These are phyloP conservation scores for Salvia miltiorrhiza DNA, from an alignment of 257 asterid species.

Conservation along the genomic window DNA sequence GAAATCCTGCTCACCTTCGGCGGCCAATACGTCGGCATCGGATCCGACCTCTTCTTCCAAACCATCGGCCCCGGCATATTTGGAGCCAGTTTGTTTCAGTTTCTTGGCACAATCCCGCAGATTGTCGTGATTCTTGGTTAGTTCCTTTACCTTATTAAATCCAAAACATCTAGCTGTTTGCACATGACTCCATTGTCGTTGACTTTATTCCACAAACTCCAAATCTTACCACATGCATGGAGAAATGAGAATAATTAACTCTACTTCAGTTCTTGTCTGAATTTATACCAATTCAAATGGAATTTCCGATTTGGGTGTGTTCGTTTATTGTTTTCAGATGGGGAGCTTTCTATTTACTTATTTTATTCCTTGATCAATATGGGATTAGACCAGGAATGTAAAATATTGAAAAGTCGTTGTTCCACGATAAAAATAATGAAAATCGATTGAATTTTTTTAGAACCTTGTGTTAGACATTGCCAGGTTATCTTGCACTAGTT, in stretches of 20 bases:
- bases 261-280: too few relatives aligned
- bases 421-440: too few relatives aligned
- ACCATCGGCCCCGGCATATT: constrained; percentile 55
- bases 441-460: not conserved
- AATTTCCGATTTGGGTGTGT: not conserved
- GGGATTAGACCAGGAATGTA: not conserved
- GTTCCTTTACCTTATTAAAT: not conserved
- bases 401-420: not conserved
- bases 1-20: constrained; percentile 44
- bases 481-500: not conserved
- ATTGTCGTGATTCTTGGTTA: constrained; percentile 52
- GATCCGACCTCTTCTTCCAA: constrained; percentile 47
- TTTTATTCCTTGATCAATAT: not conserved
- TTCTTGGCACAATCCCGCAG: constrained; percentile 59
- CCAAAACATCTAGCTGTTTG: too few relatives aligned
- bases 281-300: too few relatives aligned
- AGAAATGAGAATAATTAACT: too few relatives aligned
- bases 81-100: constrained; percentile 62
- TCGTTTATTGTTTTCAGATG: not conserved
- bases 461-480: not conserved
- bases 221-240: too few relatives aligned
- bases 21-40: constrained; percentile 42
- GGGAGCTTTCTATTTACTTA: not conserved
- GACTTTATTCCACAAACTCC: too few relatives aligned
- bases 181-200: too few relatives aligned